Percentiles rank a stretch among this genome's conserved stretches.
Evolutionary conservation across 169 alveolate species (phyloP).

Genomic region (Pseudocohnilembus persalinus): DNA sequence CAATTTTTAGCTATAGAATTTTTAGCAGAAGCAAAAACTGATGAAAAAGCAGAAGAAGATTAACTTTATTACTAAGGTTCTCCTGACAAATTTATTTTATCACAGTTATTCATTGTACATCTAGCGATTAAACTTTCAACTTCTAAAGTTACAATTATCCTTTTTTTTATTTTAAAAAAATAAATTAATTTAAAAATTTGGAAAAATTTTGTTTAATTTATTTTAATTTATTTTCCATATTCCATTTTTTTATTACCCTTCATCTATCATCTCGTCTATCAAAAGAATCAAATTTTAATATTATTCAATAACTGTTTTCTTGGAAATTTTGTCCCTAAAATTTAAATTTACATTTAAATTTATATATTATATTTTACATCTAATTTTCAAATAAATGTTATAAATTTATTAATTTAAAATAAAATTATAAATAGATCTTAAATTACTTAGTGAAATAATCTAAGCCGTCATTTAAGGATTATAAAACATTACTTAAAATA

Average conservation of each 20-base stretch:
- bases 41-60: not conserved
- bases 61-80: not conserved
- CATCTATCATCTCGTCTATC: conserved; percentile 17
- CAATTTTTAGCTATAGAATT: not conserved
- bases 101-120: conserved; percentile 14
- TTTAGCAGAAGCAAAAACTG: not conserved
- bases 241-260: not conserved
- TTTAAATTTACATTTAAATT: not conserved
- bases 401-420: not conserved
- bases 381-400: not conserved
- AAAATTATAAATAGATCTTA: too few species aligned
- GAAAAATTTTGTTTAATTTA: too few species aligned
- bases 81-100: not conserved
- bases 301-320: conserved; percentile 1
- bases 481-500: not conserved
- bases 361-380: not conserved
- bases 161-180: not conserved
- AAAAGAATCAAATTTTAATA: conserved; percentile 11
- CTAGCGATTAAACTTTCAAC: conserved; percentile 14
- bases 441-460: conserved; percentile 11
- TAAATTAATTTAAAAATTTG: not conserved
- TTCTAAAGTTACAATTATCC: conserved; percentile 15
- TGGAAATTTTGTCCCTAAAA: conserved; percentile 8
- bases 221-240: too few species aligned
- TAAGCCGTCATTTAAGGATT: not conserved